Evolutionary conservation across 305 asterid genomes (phyloP), one percentile per base, ranked within the genome.

Genomic region (Galium porrigens): DNA sequence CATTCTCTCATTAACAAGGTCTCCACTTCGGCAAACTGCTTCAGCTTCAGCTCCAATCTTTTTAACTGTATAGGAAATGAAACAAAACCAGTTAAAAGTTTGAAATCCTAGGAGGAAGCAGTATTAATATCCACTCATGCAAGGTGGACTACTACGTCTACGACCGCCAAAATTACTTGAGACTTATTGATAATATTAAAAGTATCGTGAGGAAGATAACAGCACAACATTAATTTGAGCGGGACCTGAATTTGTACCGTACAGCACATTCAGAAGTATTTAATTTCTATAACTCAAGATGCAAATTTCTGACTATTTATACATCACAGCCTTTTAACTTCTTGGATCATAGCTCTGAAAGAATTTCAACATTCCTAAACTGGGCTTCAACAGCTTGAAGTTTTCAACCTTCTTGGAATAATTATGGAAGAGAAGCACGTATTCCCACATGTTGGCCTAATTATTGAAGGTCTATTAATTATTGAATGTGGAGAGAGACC

Each of bases 1-100:
- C 99, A 89, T 84, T 92, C 99, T 72, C 87, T 87, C 99, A 89
- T 87, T 46, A 92, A 72, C 64, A 84, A 75, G 53, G 99, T 92
- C 80, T 92, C 99, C 55, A 89, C 87, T 82, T 92, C 84, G 2
- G 83, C 82, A 55, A 78, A 78, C 81, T 90, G 97, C 92, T 88
- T 90, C 73, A 90, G 77, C 85, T 88, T 90, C 73, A 85, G 83
- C 86, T 90, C 96, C 69, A 88, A 76, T 74, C 95, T 85, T 86
- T 86, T 90, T 74, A 90, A 76, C 97, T 90, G 87, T 62, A 74
- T 64, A 52, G 57, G 54, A 11, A 55, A 2, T 32, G 6, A 66
- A 33, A 34, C 56, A 48, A 52, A 51, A 55, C 34, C 17, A 59
- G 65, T 77, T 42, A 53, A 18, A 10, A 58, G 25, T 42, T 37